Percentiles rank a stretch among this genome's conserved stretches.
Evolutionary conservation across 768 basidiomycete genomes (phyloP).

Genomic region (Chalciporus chontae): DNA sequence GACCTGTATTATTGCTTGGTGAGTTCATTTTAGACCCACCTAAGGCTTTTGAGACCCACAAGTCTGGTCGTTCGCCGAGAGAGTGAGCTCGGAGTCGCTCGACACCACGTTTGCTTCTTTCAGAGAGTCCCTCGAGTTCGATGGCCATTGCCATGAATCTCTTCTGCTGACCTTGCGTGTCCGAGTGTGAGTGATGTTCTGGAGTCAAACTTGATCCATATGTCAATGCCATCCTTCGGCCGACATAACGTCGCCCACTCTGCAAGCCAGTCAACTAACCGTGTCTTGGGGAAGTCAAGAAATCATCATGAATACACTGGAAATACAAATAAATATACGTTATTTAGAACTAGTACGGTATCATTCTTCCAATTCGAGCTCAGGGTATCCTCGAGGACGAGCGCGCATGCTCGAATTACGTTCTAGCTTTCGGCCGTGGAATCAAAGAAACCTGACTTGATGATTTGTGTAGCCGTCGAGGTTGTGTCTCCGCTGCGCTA

Average conservation of each 20-base stretch:
- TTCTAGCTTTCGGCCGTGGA: constrained; percentile 21
- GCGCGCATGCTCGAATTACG: constrained; percentile 5
- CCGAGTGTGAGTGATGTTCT: neutral
- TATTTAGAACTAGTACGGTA: neutral
- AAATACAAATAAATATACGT: constrained; percentile 26
- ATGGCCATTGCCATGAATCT: neutral
- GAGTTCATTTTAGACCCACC: neutral
- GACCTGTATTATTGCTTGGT: constrained; percentile 23
- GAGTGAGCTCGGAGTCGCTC: constrained; percentile 36
- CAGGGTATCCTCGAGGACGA: neutral
- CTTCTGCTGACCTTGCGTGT: neutral
- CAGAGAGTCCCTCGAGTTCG: constrained; percentile 14
- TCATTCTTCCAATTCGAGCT: neutral
- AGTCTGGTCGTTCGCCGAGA: constrained; percentile 37
- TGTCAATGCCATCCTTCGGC: neutral
- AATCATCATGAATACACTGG: constrained; percentile 9
- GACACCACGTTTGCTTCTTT: constrained; percentile 30
- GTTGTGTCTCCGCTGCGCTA: neutral
- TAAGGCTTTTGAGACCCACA: constrained; percentile 43
- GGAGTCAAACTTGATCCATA: too few relatives aligned
- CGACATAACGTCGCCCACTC: neutral
- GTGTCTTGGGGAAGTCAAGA: neutral
- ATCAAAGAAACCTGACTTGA: constrained; percentile 19
- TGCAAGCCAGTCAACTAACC: neutral
- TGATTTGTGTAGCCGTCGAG: constrained; percentile 8